Percentiles rank a stretch among this genome's conserved stretches.
phyloP scores from a whole-genome alignment of 129 eudicot genomes.

The Glebionis coronaria region DNA sequence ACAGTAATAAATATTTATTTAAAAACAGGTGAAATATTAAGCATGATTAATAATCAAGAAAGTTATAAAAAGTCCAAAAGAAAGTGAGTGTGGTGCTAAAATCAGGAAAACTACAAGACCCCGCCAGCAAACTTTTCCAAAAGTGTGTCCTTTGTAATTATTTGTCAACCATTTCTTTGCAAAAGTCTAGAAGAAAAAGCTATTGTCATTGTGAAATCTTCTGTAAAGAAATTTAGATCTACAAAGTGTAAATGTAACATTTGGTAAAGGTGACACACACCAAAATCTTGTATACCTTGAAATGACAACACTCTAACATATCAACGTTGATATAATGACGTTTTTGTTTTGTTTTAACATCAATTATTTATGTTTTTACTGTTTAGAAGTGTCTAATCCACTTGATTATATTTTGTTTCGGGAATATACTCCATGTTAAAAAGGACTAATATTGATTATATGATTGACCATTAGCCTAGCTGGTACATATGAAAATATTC shows the following conservation, averaged over 20 bases:
- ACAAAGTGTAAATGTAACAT: background rate
- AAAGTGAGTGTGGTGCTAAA: constrained; percentile 4
- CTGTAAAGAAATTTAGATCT: background rate
- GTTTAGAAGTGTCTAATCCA: background rate
- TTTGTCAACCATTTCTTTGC: constrained; percentile 26
- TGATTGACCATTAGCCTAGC: background rate
- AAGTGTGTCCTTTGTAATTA: constrained; percentile 16
- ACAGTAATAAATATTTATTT: too few relatives aligned
- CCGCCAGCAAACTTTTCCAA: constrained; percentile 16
- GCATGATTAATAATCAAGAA: background rate
- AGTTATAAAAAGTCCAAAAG: background rate
- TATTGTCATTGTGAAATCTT: constrained; percentile 3
- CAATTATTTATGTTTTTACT: background rate
- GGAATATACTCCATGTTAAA: background rate
- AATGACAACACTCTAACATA: too few relatives aligned
- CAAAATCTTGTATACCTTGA: too few relatives aligned
- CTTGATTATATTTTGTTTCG: background rate
- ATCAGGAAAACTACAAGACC: constrained; percentile 21
- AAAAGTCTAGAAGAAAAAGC: background rate
- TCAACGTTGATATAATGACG: too few relatives aligned
- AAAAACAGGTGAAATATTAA: too few relatives aligned
- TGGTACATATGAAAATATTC: constrained; percentile 1
- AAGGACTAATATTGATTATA: background rate
- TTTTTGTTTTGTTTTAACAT: too few relatives aligned
- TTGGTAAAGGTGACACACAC: background rate